A percentile compares a stretch with the other conserved stretches of the same genome.
phyloP scores from a whole-genome alignment of 2,329 filamentous ascomycete genomes.

The Biscogniauxia marginata region DNA sequence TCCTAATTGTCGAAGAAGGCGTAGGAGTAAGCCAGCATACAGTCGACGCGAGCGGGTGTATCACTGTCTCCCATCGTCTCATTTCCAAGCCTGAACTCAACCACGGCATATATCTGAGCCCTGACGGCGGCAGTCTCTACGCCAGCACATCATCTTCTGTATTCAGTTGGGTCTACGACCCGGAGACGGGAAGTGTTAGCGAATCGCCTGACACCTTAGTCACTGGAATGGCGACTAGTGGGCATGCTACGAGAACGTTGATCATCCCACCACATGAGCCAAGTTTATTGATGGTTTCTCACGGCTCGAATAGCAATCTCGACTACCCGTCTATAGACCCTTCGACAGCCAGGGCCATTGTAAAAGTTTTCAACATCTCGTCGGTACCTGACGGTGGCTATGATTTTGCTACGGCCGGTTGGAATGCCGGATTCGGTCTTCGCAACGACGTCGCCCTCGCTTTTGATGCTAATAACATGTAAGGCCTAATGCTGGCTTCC shows the following conservation, averaged over 20 bases:
- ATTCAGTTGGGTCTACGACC: constrained; percentile 56
- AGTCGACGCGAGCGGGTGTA: constrained; percentile 25
- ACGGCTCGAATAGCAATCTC: constrained; percentile 56
- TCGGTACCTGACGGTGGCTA: constrained; percentile 27
- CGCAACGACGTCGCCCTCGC: constrained; percentile 59
- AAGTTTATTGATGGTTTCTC: constrained; percentile 53
- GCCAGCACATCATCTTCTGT: constrained; percentile 48
- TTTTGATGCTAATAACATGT: constrained; percentile 43
- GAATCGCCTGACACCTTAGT: constrained; percentile 43
- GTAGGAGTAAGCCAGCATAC: constrained; percentile 29
- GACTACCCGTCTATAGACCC: constrained; percentile 47
- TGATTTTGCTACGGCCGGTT: constrained; percentile 41
- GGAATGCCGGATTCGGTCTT: constrained; percentile 53
- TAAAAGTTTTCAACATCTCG: constrained; percentile 46
- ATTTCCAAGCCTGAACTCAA: constrained; percentile 34
- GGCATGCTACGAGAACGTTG: constrained; percentile 57
- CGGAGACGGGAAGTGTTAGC: constrained; percentile 39
- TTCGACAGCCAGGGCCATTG: constrained; percentile 50
- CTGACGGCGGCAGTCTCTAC: constrained; percentile 37
- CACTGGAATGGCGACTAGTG: constrained; percentile 49
- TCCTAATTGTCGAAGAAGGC: constrained; percentile 26
- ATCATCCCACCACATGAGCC: constrained; percentile 48
- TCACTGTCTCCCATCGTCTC: constrained; percentile 21
- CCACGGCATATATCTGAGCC: constrained; percentile 40
- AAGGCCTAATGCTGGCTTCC: constrained; percentile 44